Percentiles rank a stretch among this genome's conserved stretches.
phyloP scores from a whole-genome alignment of 306 rosid species.

The Casuarina cunninghamiana region DNA sequence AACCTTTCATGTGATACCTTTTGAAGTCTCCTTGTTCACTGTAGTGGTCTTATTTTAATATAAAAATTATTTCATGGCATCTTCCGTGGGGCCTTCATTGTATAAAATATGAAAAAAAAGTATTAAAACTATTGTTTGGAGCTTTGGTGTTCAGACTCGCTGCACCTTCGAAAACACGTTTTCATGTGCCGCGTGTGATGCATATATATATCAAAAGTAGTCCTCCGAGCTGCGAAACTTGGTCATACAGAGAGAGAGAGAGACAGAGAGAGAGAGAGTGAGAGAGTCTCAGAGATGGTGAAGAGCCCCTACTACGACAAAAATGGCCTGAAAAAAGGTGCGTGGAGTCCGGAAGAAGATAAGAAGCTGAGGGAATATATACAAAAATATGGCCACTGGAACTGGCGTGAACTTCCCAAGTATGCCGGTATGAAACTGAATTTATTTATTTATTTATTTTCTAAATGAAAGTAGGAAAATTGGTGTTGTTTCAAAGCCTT shows the following conservation, averaged over 20 bases:
- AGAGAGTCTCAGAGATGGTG: constrained; percentile 41
- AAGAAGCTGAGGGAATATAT: constrained; percentile 49
- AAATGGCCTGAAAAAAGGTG: constrained; percentile 71
- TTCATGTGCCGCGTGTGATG: background rate
- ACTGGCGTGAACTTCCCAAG: constrained; percentile 75
- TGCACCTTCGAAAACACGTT: background rate
- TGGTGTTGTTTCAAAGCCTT: background rate
- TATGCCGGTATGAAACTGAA: constrained; percentile 45
- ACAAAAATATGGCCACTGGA: constrained; percentile 49
- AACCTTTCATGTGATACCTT: constrained; percentile 24
- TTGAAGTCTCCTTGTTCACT: too few species aligned
- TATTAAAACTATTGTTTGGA: background rate
- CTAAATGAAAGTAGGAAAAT: background rate
- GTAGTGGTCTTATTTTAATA: background rate
- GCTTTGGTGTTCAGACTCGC: too few species aligned
- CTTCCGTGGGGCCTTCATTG: constrained; percentile 7
- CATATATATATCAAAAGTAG: background rate
- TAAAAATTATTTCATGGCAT: constrained; percentile 8
- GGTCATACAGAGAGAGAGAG: background rate
- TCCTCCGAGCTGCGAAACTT: background rate
- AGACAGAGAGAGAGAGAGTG: background rate
- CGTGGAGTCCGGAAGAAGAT: constrained; percentile 78
- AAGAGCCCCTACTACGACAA: constrained; percentile 65
- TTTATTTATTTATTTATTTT: background rate
- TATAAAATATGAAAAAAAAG: background rate